Evolutionary conservation across 1,284 basidiomycete genomes (phyloP), one percentile per base, ranked within the genome.

Genomic region (Rhodotorula sp.): DNA sequence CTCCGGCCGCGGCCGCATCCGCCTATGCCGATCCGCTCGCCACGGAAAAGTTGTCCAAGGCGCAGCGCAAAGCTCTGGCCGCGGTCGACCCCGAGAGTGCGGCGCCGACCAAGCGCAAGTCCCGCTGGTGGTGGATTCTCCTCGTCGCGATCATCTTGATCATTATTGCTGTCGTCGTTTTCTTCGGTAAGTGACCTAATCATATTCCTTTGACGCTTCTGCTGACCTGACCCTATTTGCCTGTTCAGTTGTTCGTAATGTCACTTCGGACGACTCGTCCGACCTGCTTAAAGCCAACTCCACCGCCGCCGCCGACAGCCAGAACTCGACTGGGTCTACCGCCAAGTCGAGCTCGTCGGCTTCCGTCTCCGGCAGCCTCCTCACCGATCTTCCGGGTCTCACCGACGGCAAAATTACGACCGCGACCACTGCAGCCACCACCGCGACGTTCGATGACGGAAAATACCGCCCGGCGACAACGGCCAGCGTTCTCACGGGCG

Each of bases 381-480:
- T 18, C 26, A 26, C 26, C 45, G 7, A 19, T n/a, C 5, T 26
- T 26, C 12, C 15, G 1, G 47, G n/a, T 5, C 23, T 43, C 14
- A 8, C 31, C 5, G 48, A 14, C 26, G 38, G 38, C 10, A 12
- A 14, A 43, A 2, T 14, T 19, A 19, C 50, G 23, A 6, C 49
- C 16, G 15, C 38, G 23, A 43, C 16, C 16, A 8, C 34, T 23
- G 28, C n/a, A 5, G 12, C 49, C 15, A 26, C 38, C 15, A 26
- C 50, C 14, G 43, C 43, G 5, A 56, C 52, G 15, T 66, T 55
- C 62, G 50, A 71, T 60, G 64, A 71, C 49, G 69, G 69, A 8
- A 49, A 59, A 21, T 71, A 71, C 49, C 66, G 59, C 23, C 28
- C 69, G 4, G 34, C 64, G 45, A 31, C 62, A 4, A 18, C 54